Conservation (phyloP, 163 green algal species). For the Coccomyxa subellipsoidea region DNA sequence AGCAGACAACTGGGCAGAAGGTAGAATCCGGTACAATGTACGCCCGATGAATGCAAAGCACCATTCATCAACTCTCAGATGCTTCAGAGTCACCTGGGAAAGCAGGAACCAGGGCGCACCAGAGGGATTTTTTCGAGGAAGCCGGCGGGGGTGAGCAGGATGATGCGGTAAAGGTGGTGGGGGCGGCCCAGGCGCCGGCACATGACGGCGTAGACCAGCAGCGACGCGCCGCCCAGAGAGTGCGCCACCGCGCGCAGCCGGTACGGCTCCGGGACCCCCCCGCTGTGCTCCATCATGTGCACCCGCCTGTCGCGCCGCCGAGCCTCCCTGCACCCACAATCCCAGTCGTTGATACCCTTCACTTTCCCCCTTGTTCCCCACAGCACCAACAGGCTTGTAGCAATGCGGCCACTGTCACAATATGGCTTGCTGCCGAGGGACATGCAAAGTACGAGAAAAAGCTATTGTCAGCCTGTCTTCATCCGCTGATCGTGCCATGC, state of each 20-base stretch:
- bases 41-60: too few species aligned
- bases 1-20: too few species aligned
- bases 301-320: not conserved
- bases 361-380: too few species aligned
- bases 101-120: not conserved
- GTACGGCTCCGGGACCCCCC: slow-evolving; percentile 61
- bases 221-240: slow-evolving; percentile 72
- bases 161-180: slow-evolving; percentile 73
- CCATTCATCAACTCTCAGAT: too few species aligned
- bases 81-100: too few species aligned
- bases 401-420: too few species aligned
- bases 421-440: too few species aligned
- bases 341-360: not conserved
- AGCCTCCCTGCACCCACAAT: not conserved
- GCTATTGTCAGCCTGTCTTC: too few species aligned
- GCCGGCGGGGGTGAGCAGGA: slow-evolving; percentile 84
- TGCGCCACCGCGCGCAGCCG: slow-evolving; percentile 81
- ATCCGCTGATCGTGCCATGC: too few species aligned
- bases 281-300: not conserved
- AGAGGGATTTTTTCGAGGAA: slow-evolving; percentile 55
- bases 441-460: too few species aligned
- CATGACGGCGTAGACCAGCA: slow-evolving; percentile 84
- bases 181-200: slow-evolving; percentile 35
- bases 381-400: too few species aligned
- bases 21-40: too few species aligned